Evolutionary conservation across 2,329 filamentous ascomycete genomes (phyloP).

Genomic region (Neofusicoccum sp.): DNA sequence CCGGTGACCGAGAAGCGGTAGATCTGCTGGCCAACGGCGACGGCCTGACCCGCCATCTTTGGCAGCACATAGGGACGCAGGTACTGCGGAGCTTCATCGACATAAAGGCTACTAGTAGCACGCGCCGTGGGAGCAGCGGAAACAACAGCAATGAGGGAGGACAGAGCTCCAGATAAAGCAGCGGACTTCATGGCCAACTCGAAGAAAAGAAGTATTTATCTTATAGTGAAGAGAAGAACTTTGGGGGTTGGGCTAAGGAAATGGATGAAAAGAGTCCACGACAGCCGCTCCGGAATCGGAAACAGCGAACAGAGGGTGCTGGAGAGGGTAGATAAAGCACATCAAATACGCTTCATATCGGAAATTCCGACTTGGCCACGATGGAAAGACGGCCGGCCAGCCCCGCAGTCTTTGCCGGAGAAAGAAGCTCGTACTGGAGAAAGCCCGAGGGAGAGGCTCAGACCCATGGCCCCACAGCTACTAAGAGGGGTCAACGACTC

Average conservation of each 20-base stretch:
- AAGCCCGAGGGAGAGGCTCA: neutral
- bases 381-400: neutral
- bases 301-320: neutral
- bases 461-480: neutral
- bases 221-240: neutral
- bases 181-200: conserved; percentile 8
- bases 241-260: neutral
- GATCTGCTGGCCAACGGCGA: conserved; percentile 41
- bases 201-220: too few species aligned
- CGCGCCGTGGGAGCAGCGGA: neutral
- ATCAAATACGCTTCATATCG: neutral
- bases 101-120: conserved; percentile 21
- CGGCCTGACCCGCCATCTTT: conserved; percentile 38
- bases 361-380: conserved; percentile 5
- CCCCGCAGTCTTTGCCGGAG: neutral
- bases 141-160: neutral
- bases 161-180: neutral
- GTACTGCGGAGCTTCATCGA: conserved; percentile 34
- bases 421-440: neutral
- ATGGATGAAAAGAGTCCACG: neutral
- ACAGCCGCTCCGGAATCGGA: too few species aligned
- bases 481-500: too few species aligned
- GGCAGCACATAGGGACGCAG: conserved; percentile 42
- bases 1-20: conserved; percentile 50
- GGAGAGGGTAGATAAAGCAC: neutral